A percentile compares a stretch with the other conserved stretches of the same genome.
These are phyloP conservation scores for Lachancea dasiensis DNA, from an alignment of 805 yeast genomes.

Conservation along the genomic window DNA sequence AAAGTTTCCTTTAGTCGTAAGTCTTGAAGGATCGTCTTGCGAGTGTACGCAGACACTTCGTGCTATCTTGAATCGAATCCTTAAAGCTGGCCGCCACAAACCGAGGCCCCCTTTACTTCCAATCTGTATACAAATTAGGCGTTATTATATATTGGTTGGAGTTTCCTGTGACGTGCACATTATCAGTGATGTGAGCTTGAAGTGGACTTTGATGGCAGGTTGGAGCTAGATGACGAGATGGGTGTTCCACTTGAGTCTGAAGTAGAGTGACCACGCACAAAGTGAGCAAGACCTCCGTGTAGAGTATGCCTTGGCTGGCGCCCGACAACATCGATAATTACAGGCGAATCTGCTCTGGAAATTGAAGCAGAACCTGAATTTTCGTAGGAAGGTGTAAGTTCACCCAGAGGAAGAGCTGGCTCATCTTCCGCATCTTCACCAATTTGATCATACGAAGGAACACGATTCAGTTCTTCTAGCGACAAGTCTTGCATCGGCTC, in stretches of 20 bases:
- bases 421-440: conserved; percentile 43
- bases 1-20: conserved; percentile 53
- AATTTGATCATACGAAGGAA: conserved; percentile 76
- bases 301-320: background rate
- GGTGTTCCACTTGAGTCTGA: too few species aligned
- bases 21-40: conserved; percentile 95
- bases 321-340: background rate
- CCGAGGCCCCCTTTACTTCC: too few species aligned
- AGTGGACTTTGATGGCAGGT: too few species aligned
- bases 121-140: too few species aligned
- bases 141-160: too few species aligned
- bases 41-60: conserved; percentile 68
- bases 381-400: conserved; percentile 55
- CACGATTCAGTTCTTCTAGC: conserved; percentile 44
- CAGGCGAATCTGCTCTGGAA: background rate
- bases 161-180: too few species aligned
- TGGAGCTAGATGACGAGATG: too few species aligned
- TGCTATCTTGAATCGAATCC: too few species aligned
- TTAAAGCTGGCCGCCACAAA: too few species aligned
- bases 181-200: too few species aligned
- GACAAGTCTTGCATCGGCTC: conserved; percentile 21
- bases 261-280: conserved; percentile 2
- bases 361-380: background rate
- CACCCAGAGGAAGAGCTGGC: conserved; percentile 19
- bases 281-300: conserved; percentile 6